phyloP scores from a whole-genome alignment of 345 rosid species.

The Gossypium raimondii region DNA sequence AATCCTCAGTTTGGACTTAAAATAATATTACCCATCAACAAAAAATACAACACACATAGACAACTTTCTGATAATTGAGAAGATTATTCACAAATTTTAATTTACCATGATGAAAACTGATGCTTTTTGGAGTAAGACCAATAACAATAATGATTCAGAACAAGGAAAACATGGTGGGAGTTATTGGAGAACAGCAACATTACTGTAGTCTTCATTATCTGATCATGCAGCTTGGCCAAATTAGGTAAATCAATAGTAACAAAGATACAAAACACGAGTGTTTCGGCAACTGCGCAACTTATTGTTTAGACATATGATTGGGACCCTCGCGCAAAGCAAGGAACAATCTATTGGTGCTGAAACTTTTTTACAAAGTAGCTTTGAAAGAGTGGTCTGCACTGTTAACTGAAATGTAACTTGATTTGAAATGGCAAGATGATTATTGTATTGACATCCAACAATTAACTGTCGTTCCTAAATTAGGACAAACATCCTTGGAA shows the following conservation, averaged over 20 bases:
- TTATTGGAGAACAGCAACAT: conserved; percentile 4
- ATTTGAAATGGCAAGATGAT: neutral
- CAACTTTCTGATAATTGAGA: neutral
- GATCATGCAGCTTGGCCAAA: neutral
- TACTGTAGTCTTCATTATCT: conserved; percentile 10
- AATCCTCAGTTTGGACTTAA: neutral
- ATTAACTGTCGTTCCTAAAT: conserved; percentile 5
- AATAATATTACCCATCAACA: neutral
- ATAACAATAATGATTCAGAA: neutral
- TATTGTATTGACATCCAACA: neutral
- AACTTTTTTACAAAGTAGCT: conserved; percentile 11
- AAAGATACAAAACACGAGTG: neutral
- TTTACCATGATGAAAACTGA: neutral
- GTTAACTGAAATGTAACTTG: conserved; percentile 9
- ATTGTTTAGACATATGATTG: conserved; percentile 18
- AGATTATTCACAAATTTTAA: neutral
- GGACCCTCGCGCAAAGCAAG: conserved; percentile 13
- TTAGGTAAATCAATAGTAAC: conserved; percentile 18
- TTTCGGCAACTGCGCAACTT: neutral
- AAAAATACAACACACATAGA: neutral
- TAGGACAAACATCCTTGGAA: neutral
- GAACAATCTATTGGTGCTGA: conserved; percentile 1
- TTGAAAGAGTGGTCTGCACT: conserved; percentile 24
- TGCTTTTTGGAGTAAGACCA: neutral
- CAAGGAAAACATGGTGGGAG: neutral